Evolutionary conservation across 148 eudicot species (phyloP).

Genomic region (Vaccinium macrocarpon): DNA sequence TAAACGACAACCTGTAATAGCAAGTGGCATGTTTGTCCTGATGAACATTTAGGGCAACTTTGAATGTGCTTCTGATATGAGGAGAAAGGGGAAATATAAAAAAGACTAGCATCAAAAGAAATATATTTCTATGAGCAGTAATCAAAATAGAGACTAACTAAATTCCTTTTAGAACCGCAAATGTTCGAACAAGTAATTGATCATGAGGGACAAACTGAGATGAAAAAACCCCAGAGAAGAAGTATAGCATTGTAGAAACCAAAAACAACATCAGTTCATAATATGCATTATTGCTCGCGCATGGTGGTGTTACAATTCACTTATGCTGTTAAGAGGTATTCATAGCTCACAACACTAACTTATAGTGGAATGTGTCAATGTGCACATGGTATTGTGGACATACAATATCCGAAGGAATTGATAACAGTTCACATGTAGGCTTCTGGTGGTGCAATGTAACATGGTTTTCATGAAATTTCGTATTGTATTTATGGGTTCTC

Average conservation of each 20-base stretch:
- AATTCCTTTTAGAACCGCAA: constrained; percentile 13
- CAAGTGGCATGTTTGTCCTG: constrained; percentile 81
- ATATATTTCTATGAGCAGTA: background rate
- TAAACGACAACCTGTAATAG: constrained; percentile 59
- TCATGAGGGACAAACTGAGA: background rate
- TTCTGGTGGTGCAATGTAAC: too few species aligned
- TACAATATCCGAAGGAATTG: too few species aligned
- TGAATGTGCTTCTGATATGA: constrained; percentile 73
- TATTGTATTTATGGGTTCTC: too few species aligned
- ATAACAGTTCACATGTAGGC: too few species aligned
- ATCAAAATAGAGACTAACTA: constrained; percentile 6
- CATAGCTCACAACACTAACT: too few species aligned
- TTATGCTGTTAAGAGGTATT: too few species aligned
- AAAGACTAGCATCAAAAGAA: background rate
- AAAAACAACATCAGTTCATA: background rate
- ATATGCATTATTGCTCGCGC: background rate
- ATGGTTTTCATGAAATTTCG: too few species aligned
- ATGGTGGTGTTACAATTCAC: too few species aligned
- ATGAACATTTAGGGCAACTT: constrained; percentile 65
- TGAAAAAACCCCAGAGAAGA: background rate
- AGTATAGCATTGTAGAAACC: background rate
- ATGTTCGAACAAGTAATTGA: background rate
- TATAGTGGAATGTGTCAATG: too few species aligned
- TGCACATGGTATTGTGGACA: too few species aligned
- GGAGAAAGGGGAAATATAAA: constrained; percentile 22